A percentile compares a stretch with the other conserved stretches of the same genome.
Conservation (phyloP, 2,329 filamentous ascomycete species). For the Alternaria arborescens region DNA sequence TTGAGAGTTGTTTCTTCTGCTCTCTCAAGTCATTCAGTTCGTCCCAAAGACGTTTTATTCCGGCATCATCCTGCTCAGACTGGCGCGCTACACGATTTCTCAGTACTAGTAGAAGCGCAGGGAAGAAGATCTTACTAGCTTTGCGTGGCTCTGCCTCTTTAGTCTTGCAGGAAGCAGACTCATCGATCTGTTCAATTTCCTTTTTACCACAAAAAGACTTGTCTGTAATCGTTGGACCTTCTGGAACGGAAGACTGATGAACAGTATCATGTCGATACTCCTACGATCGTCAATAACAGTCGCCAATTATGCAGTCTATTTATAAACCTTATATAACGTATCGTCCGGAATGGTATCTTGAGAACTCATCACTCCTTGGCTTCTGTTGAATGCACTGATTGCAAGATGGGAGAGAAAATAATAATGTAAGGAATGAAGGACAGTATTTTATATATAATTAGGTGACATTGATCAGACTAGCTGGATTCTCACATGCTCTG, state of each 20-base stretch:
- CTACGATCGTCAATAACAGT: background rate
- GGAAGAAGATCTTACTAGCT: background rate
- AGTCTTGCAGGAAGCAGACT: background rate
- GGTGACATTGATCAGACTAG: background rate
- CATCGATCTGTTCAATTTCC: background rate
- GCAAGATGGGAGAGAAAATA: background rate
- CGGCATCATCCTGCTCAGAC: background rate
- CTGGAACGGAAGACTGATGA: background rate
- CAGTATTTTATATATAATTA: background rate
- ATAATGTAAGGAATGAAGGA: background rate
- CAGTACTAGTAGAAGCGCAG: background rate
- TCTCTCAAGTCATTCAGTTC: background rate
- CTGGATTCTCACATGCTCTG: background rate
- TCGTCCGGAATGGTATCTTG: constrained; percentile 6
- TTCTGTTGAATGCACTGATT: background rate
- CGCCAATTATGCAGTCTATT: background rate
- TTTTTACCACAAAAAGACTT: background rate
- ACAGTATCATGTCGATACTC: constrained; percentile 1
- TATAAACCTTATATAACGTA: constrained; percentile 1
- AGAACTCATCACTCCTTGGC: constrained; percentile 2
- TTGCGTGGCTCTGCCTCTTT: constrained; percentile 1
- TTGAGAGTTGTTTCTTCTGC: background rate
- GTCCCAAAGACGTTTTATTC: background rate
- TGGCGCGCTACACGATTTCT: background rate
- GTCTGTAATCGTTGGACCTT: background rate